Conservation (phyloP, 495 filamentous ascomycete species). For the Bacidia gigantensis region DNA sequence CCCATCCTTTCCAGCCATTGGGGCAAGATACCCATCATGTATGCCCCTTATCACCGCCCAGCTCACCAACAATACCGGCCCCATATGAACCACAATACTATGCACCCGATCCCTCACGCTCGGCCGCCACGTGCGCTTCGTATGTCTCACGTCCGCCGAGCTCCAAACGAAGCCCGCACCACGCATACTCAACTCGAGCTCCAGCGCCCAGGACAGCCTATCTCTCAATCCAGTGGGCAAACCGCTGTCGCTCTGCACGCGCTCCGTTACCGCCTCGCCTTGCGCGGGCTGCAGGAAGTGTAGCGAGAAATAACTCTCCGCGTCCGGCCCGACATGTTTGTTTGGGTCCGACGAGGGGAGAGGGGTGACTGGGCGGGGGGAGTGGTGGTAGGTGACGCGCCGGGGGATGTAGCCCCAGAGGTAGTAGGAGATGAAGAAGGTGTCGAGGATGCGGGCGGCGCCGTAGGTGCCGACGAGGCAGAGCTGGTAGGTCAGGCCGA, state of each 20-base stretch:
- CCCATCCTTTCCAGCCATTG: neutral
- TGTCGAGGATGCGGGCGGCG: slow-evolving; percentile 14
- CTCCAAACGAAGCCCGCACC: slow-evolving; percentile 19
- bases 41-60: slow-evolving; percentile 15
- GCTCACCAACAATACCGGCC: slow-evolving; percentile 10
- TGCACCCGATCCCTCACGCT: slow-evolving; percentile 10
- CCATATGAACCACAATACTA: slow-evolving; percentile 13
- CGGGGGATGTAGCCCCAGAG: slow-evolving; percentile 12
- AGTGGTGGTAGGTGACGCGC: slow-evolving; percentile 16
- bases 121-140: slow-evolving; percentile 15
- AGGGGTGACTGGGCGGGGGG: slow-evolving; percentile 1
- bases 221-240: slow-evolving; percentile 13
- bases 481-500: slow-evolving; percentile 19
- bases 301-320: slow-evolving; percentile 12
- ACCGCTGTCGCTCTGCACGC: slow-evolving; percentile 10
- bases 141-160: slow-evolving; percentile 18
- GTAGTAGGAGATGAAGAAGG: slow-evolving; percentile 17
- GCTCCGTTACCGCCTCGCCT: slow-evolving; percentile 14
- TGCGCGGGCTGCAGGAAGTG: slow-evolving; percentile 13
- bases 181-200: slow-evolving; percentile 17
- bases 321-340: slow-evolving; percentile 1
- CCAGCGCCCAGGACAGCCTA: slow-evolving; percentile 16
- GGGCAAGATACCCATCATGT: slow-evolving; percentile 3
- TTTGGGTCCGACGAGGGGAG: neutral
- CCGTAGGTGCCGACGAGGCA: slow-evolving; percentile 18